Base-by-base conservation (phyloP, 257 asterid genomes). In the Parsonsia alboflavescens region DNA sequence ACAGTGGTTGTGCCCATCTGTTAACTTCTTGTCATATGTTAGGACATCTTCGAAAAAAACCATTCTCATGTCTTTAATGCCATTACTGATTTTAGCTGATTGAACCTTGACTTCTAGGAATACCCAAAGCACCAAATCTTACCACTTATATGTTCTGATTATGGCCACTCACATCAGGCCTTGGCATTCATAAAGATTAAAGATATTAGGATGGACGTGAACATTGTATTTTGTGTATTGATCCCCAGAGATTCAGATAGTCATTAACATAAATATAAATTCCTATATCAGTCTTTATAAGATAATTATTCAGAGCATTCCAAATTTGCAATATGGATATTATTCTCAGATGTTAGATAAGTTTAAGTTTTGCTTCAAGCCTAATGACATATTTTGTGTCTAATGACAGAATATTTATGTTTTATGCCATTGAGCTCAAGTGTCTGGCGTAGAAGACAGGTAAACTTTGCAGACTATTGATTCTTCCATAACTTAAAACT, bases 311-410 rank as follows among this genome's bases (percentile, higher is more conserved):
- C 39, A 58, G 11, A 54, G 28, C 17, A n/a, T 12, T 5, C 5
- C 22, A 52, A 52, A 52, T 7, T 52, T 21, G 42, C 54, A n/a
- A 16, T 54, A n/a, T 36, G 22, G 41, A 11, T 26, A 3, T 3
- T 52, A 68, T 24, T 41, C 10, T 42, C 17, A 52, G 68, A 54
- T 67, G 58, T 10, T 10, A 5, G 33, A 54, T 33, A 49, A 28
- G 73, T 30, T 56, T 11, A 62, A 39, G 53, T 71, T 56, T 5
- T 49, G 45, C 28, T 56, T 57, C 57, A 72, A 64, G 56, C 57
- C 26, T 3, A 42, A 41, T 54, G 76, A 50, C 68, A 42, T 19
- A 0, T 57, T 57, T 39, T 57, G 12, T 12, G 0, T 56, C 57
- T 57, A 39, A 33, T 19, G 6, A 3, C 6, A 57, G 48, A 24